Evolutionary conservation across 148 eudicot species (phyloP), one percentile per base, ranked within the genome.

Genomic region (Fagopyrum esculentum): DNA sequence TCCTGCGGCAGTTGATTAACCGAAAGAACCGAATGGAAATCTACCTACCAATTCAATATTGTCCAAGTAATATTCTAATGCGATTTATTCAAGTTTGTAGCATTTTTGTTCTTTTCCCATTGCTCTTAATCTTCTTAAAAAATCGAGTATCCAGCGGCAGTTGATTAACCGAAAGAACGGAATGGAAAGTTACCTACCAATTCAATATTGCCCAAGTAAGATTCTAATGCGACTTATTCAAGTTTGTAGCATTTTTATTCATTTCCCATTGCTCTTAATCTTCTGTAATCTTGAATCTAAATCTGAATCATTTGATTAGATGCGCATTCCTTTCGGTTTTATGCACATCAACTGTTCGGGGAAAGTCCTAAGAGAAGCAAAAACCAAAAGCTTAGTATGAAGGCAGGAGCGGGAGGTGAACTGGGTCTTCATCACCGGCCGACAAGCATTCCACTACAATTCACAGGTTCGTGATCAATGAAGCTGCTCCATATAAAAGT

Each of bases 271-370:
- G 7, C 4, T 56, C 60, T 16, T 7, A 59, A 59, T 59, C 12
- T 59, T 22, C 0, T 59, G 26, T 4, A 4, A 19, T 29, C 43
- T 29, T 61, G 43, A 61, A 61, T 61, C 13, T 61, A 16, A 61
- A 61, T 30, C 68, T 22, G 68, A 61, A 26, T 30, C 59, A 54
- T 19, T 54, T 16, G 17, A 0, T 6, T 19, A 10, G 19, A 13
- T 54, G 4, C 59, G 6, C 59, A 61, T 29, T 61, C 26, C 68
- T 61, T 61, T 61, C 68, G 68, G 68, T 61, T 29, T 61, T 30
- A 0, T 9, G 5, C 68, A 40, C 44, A 61, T 43, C 44, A 61
- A 61, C 44, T 61, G 68, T 29, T 61, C 11, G 68, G 26, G 68
- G 12, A 61, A 61, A 61, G 68, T 61, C 68, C 68, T 9, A 9